Percentiles rank a stretch among this genome's conserved stretches.
Conservation (phyloP, 768 basidiomycete genomes). For the Serendipita indica region DNA sequence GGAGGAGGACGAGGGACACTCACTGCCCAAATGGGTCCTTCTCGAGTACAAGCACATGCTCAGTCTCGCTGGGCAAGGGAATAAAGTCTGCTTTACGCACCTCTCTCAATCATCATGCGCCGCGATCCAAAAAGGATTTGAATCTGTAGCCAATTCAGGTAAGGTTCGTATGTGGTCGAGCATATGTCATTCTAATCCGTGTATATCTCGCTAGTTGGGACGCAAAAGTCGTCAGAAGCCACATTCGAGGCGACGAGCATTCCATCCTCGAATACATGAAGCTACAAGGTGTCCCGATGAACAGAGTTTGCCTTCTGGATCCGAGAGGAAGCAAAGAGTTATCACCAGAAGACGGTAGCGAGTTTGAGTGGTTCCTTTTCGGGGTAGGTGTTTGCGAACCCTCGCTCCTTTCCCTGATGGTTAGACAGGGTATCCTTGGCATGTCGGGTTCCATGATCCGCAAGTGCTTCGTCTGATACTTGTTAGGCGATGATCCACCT, state of each 20-base stretch:
- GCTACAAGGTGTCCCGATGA: slow-evolving; percentile 25
- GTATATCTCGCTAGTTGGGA: too few relatives aligned
- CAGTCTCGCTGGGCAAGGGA: slow-evolving; percentile 46
- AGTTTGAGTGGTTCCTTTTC: slow-evolving; percentile 82
- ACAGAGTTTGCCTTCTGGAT: slow-evolving; percentile 82
- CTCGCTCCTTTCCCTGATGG: neutral
- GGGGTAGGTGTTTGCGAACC: slow-evolving; percentile 37
- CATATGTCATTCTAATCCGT: neutral
- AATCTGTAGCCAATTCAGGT: slow-evolving; percentile 13
- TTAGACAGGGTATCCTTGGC: slow-evolving; percentile 50
- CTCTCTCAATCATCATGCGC: slow-evolving; percentile 57
- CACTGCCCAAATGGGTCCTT: slow-evolving; percentile 77
- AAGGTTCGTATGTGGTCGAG: neutral
- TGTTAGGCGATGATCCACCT: slow-evolving; percentile 94
- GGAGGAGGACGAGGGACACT: slow-evolving; percentile 77
- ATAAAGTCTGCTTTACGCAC: slow-evolving; percentile 69
- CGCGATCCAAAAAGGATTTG: slow-evolving; percentile 32
- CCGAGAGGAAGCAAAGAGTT: slow-evolving; percentile 64
- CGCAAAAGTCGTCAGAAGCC: too few relatives aligned
- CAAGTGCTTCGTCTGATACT: slow-evolving; percentile 25
- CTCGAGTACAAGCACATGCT: slow-evolving; percentile 94
- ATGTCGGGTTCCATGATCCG: slow-evolving; percentile 11
- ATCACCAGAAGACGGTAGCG: slow-evolving; percentile 57
- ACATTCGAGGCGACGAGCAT: too few relatives aligned
- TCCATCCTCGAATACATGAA: slow-evolving; percentile 50